Evolutionary conservation across 495 filamentous ascomycete species (phyloP), one percentile per base, ranked within the genome.

Genomic region (Astrothelium macrocarpum): DNA sequence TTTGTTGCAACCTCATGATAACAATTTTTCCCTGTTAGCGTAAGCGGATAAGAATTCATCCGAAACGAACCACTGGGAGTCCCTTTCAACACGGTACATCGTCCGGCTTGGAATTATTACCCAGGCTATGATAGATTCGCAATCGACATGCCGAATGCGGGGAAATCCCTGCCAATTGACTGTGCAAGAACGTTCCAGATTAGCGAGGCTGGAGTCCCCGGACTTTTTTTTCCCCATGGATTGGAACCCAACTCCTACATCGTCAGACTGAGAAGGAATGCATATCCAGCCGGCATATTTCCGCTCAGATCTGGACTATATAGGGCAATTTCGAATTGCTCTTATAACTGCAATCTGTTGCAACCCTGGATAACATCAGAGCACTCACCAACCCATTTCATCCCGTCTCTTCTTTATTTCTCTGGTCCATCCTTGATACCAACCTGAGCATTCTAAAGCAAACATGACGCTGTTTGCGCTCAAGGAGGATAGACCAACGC

Each of bases 401-500:
- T 39, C 34, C 34, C 34, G 14, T 39, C 14, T 39, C 14, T 39
- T 5, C 14, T 39, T 39, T 39, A 5, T 39, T 39, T 14, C 34
- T 39, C 34, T 39, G 34, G 14, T 14, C 34, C 5, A 5, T 39
- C 14, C 34, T 39, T 39, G 34, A 5, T 14, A 14, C 34, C 34
- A 39, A 5, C 5, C 5, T 14, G 34, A 39, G 34, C 34, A 14
- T 14, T 87, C 65, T 14, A 39, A 14, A 39, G 34, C 14, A 39
- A 39, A 39, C 34, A 39, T 39, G 34, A 39, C 34, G 34, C 34
- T 39, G 14, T 39, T 39, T 39, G 74, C 76, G 25, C 74, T 86
- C 49, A 79, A 82, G 60, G 84, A 89, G 72, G 85, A 89, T 70
- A 73, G 83, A 71, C 83, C 84, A 31, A 87, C 86, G 68, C 85